Base-by-base conservation (phyloP, 1,139 yeast genomes). In the Yamadazyma atmosphaerica region DNA sequence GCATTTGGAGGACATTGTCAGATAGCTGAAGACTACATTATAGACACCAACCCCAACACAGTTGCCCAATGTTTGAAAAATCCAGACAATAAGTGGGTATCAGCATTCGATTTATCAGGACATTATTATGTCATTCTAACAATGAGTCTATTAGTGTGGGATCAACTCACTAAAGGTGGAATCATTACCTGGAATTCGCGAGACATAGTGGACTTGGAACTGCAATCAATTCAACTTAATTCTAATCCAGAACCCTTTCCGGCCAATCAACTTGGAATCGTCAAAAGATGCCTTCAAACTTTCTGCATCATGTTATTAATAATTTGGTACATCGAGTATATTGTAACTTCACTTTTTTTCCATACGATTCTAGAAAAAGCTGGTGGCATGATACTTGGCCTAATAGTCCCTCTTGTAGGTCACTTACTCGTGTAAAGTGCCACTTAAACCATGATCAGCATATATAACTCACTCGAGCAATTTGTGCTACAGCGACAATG, bases 31-130 rank as follows among this genome's bases (percentile, higher is more conserved):
- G 32, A 18, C n/a, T n/a, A n/a, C n/a, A n/a, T n/a, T n/a, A n/a
- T n/a, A n/a, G n/a, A n/a, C n/a, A n/a, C n/a, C n/a, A n/a, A n/a
- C n/a, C n/a, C n/a, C n/a, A n/a, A n/a, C n/a, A n/a, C n/a, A n/a
- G n/a, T n/a, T n/a, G n/a, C n/a, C n/a, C n/a, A n/a, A n/a, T n/a
- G n/a, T n/a, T n/a, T n/a, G n/a, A n/a, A n/a, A n/a, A n/a, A n/a
- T n/a, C n/a, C n/a, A n/a, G n/a, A n/a, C 3, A 3, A 25, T n/a
- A 8, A 41, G 18, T 82, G 86, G 84, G 55, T 54, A 4, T 74
- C 77, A 27, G 84, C 83, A 3, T 78, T 79, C 45, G 87, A 82
- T 52, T 57, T 75, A 1, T 80, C 86, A 19, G 87, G 89, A 0
- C 89, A 83, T 54, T 74, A 72, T 42, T 76, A 77, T 48, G 68